These are phyloP conservation scores for Citrus mangshanensis DNA, from an alignment of 345 rosid species.

Conservation along the genomic window DNA sequence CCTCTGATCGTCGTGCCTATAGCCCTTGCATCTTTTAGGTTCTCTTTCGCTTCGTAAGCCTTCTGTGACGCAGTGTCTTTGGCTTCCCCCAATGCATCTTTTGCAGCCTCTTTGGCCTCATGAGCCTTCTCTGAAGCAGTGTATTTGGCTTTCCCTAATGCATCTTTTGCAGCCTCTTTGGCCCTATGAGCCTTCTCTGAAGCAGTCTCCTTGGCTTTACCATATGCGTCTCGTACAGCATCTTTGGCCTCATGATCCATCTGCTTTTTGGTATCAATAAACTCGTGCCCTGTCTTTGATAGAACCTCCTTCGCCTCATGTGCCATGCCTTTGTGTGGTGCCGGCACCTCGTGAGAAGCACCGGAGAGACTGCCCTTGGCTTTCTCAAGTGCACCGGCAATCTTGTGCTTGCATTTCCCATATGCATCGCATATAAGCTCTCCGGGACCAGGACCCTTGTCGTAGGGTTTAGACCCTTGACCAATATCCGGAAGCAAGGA, in stretches of 20 bases:
- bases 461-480: slow-evolving; percentile 19
- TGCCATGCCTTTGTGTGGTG: slow-evolving; percentile 13
- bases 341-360: not conserved
- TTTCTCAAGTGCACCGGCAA: slow-evolving; percentile 37
- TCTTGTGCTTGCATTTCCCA: slow-evolving; percentile 54
- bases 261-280: not conserved
- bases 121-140: slow-evolving; percentile 1
- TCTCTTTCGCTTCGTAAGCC: slow-evolving; percentile 14
- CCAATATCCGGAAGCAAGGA: slow-evolving; percentile 28
- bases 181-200: slow-evolving; percentile 11
- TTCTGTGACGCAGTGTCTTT: slow-evolving; percentile 9
- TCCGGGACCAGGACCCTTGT: slow-evolving; percentile 9
- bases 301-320: slow-evolving; percentile 25
- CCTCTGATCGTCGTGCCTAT: slow-evolving; percentile 17
- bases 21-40: slow-evolving; percentile 6
- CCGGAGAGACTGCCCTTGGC: slow-evolving; percentile 37
- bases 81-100: slow-evolving; percentile 4
- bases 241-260: slow-evolving; percentile 14
- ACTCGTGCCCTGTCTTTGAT: not conserved
- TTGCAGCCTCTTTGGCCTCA: slow-evolving; percentile 17
- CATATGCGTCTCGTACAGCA: not conserved
- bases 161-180: slow-evolving; percentile 20
- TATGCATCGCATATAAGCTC: slow-evolving; percentile 60
- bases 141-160: slow-evolving; percentile 2
- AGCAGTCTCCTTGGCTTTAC: not conserved